Percentiles rank a stretch among this genome's conserved stretches.
These are phyloP conservation scores for Candida maesae DNA, from an alignment of 805 yeast genomes.

Conservation along the genomic window DNA sequence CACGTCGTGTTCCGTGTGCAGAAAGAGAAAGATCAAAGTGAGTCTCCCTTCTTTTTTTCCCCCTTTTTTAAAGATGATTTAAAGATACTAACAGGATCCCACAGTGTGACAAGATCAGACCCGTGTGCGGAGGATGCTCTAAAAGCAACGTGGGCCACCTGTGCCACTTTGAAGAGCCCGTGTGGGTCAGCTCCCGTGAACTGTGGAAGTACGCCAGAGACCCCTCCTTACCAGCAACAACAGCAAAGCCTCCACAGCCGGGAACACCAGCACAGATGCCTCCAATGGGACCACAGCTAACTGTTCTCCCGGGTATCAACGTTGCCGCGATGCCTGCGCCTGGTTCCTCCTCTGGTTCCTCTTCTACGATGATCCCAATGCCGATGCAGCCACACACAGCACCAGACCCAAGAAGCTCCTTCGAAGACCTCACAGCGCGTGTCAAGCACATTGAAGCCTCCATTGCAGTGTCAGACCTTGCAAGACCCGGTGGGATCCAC, in stretches of 20 bases:
- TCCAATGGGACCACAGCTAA: too few species aligned
- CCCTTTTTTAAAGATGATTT: too few species aligned
- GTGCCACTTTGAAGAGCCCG: conserved; percentile 53
- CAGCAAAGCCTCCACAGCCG: too few species aligned
- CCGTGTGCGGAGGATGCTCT: conserved; percentile 50
- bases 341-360: too few species aligned
- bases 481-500: too few species aligned
- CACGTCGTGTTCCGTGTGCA: conserved; percentile 44
- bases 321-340: too few species aligned
- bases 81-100: conserved; percentile 5
- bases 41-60: not conserved
- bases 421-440: conserved; percentile 37
- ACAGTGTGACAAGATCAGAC: conserved; percentile 44
- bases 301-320: too few species aligned
- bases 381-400: not conserved
- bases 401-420: conserved; percentile 1
- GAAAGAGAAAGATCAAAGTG: conserved; percentile 41
- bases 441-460: conserved; percentile 45
- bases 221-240: too few species aligned
- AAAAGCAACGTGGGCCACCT: conserved; percentile 54
- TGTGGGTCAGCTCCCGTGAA: conserved; percentile 51
- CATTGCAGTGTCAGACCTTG: conserved; percentile 33
- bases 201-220: conserved; percentile 41
- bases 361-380: conserved; percentile 8
- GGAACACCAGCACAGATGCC: too few species aligned